Conservation (phyloP, 2,329 filamentous ascomycete species). For the Aspergillus ibericus region DNA sequence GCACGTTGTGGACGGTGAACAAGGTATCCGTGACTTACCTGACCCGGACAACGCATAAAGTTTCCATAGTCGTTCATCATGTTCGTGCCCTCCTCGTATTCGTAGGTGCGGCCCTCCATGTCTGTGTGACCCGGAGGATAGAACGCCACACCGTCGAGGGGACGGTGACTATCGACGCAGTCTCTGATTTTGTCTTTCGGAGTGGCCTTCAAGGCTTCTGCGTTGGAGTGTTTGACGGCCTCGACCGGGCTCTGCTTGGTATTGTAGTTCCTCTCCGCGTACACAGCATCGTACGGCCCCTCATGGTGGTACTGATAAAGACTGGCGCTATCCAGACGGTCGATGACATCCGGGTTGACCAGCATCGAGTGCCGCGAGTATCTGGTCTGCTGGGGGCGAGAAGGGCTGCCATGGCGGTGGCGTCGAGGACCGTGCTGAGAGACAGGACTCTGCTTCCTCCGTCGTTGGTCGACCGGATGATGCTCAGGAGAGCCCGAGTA, state of each 20-base stretch:
- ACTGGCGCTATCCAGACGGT: constrained; percentile 69
- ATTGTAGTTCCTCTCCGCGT: constrained; percentile 69
- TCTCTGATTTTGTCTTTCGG: constrained; percentile 76
- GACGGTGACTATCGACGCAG: constrained; percentile 69
- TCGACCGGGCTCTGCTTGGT: constrained; percentile 68
- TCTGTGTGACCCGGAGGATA: constrained; percentile 74
- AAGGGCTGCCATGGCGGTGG: constrained; percentile 18
- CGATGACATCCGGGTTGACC: constrained; percentile 74
- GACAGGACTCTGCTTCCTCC: constrained; percentile 13
- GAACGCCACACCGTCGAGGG: constrained; percentile 74
- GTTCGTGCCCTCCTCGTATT: constrained; percentile 84
- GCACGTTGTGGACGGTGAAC: not conserved
- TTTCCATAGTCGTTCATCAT: constrained; percentile 69
- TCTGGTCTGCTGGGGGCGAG: constrained; percentile 6
- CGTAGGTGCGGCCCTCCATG: constrained; percentile 66
- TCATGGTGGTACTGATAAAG: constrained; percentile 78
- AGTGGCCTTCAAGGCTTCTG: constrained; percentile 76
- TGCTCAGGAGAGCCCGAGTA: constrained; percentile 28
- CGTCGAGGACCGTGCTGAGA: constrained; percentile 13
- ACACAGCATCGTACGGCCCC: constrained; percentile 83
- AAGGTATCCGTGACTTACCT: constrained; percentile 56
- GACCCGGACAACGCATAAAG: constrained; percentile 72
- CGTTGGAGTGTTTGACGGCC: constrained; percentile 71
- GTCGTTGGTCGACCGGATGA: constrained; percentile 26
- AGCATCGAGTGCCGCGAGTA: constrained; percentile 26